Conservation (phyloP, 805 yeast species). For the Helenozyma baotianmanensis region DNA sequence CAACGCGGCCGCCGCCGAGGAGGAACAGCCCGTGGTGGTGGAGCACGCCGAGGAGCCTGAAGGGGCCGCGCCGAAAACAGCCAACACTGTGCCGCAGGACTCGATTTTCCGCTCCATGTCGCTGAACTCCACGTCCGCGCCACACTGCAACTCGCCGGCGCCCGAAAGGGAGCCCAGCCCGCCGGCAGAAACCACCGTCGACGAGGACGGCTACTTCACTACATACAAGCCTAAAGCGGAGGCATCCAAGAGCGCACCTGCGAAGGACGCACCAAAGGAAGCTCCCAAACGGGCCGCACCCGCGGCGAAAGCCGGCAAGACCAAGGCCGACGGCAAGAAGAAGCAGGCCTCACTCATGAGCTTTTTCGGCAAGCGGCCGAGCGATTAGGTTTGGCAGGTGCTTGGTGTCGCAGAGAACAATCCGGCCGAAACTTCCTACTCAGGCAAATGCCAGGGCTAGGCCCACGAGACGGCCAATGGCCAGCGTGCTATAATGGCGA, state of each 20-base stretch:
- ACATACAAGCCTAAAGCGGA: conserved; percentile 23
- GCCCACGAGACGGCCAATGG: no score
- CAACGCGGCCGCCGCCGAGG: conserved; percentile 2
- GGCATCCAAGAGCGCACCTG: neutral
- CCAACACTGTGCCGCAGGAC: conserved; percentile 2
- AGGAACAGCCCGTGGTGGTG: conserved; percentile 12
- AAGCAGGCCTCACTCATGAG: conserved; percentile 44
- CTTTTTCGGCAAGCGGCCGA: conserved; percentile 44
- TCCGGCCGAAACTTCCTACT: no score
- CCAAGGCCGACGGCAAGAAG: conserved; percentile 20
- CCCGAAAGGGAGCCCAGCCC: no score
- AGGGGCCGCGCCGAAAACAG: neutral
- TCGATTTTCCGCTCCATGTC: conserved; percentile 4
- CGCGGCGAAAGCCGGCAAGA: no score
- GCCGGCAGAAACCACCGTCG: conserved; percentile 24
- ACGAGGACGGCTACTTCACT: conserved; percentile 50
- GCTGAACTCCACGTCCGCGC: neutral
- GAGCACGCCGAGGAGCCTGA: conserved; percentile 2
- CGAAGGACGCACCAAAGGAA: no score
- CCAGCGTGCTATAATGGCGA: no score
- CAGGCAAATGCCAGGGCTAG: no score
- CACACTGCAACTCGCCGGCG: no score
- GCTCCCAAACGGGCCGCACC: neutral
- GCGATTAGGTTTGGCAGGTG: conserved; percentile 2
- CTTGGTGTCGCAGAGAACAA: no score